Conservation (phyloP, 2,329 filamentous ascomycete genomes). For the Akanthomyces muscarius region DNA sequence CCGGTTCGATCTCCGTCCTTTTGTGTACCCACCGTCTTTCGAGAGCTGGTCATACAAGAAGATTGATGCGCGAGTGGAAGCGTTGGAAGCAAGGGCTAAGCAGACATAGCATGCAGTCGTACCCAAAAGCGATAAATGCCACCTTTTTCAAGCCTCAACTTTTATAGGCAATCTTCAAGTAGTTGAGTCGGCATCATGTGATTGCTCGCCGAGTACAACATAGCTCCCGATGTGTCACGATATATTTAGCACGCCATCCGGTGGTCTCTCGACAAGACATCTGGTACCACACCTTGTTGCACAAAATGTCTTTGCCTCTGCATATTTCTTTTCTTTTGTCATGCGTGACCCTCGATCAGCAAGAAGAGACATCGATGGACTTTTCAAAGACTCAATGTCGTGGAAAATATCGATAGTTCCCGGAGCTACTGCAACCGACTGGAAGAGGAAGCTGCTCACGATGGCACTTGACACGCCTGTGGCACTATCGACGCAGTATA, state of each 20-base stretch:
- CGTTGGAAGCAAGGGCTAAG: conserved; percentile 27
- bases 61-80: conserved; percentile 35
- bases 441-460: background rate
- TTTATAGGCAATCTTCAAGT: background rate
- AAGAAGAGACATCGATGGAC: background rate
- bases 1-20: conserved; percentile 37
- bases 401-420: background rate
- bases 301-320: background rate
- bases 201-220: background rate
- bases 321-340: background rate
- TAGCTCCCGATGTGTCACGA: background rate
- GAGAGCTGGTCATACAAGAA: conserved; percentile 38
- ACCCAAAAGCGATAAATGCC: background rate
- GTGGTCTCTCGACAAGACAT: background rate
- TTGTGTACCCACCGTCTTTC: conserved; percentile 37
- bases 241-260: background rate
- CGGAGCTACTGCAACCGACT: background rate
- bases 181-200: background rate
- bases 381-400: background rate
- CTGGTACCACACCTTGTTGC: background rate
- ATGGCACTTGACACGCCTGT: background rate
- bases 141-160: background rate
- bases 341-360: background rate
- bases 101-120: background rate
- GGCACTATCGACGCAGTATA: background rate